Base-by-base conservation (phyloP, 2,329 filamentous ascomycete species). In the Blastomyces silverae region DNA sequence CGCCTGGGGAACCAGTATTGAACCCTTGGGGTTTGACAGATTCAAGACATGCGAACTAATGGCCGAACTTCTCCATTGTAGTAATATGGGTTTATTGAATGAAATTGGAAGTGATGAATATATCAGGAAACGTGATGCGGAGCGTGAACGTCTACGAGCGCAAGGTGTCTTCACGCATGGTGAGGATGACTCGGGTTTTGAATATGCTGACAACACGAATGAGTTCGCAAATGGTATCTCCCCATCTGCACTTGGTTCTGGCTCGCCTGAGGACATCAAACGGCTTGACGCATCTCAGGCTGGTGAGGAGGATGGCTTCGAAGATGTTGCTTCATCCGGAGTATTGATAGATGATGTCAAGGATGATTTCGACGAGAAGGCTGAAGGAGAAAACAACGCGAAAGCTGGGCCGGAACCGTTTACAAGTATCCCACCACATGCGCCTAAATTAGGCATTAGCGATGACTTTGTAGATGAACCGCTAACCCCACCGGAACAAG, bases 11-110 rank as follows among this genome's bases (percentile, higher is more conserved):
- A 86, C 88, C 57, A 90, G 89, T 75, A 92, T 99, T 62, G 92
- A 97, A 76, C 93, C 94, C 3, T 83, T 99, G 11, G 94, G 94
- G 2, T 99, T 99, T 73, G 94, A 99, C 77, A 85, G 94, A 25
- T 99, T 99, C 82, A 99, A 99, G 81, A 97, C 94, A 0, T 99
- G 94, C 76, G 94, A 99, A 78, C 82, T 99, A 66, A 97, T 99
- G 94, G 94, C 94, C 0, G 94, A 99, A 77, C 82, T 99, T 56
- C 80, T 99, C 50, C 94, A 99, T 77, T 99, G 94, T 78, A 97
- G 93, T 76, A 99, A 99, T 75, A 99, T 99, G 94, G 92, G 90
- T 6, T 81, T 99, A 46, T 80, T 99, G 69, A 99, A 99, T 73
- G 92, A 97, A 74, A 82, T 86, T 11, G 94, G 93, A 42, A 92